Evolutionary conservation across 257 asterid species (phyloP), one percentile per base, ranked within the genome.

Genomic region (Rubia yunnanensis): DNA sequence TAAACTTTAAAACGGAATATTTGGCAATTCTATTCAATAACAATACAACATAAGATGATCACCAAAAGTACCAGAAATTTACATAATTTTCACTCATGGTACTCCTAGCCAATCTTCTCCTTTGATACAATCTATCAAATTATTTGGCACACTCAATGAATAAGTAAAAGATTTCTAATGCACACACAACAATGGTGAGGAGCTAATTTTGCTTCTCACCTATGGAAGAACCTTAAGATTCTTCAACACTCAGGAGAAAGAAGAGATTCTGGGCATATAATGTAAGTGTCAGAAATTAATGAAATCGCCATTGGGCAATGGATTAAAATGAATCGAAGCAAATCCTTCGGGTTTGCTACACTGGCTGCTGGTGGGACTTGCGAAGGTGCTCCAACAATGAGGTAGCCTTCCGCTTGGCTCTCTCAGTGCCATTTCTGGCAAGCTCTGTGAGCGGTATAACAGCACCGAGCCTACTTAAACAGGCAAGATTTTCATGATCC

Each of bases 321-420:
- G 7, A 10, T 2, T 4, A 17, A 17, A 28, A 59, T 30, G 71
- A 72, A 77, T 44, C 65, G 70, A 14, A 22, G 69, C 13, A 48
- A 35, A 14, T 3, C 3, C 46, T 64, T 10, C 3, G 20, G 32
- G 11, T 28, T 34, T 68, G 60, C 54, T 22, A 52, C 24, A 75
- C 79, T 73, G n/a, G n/a, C n/a, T 48, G 67, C 76, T 81, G 83
- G 66, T 80, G 87, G 1, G 83, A 68, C 64, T 73, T 85, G 13
- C 77, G 63, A 41, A 87, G 82, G 50, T 81, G 83, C 77, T 86
- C 98, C 92, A 92, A 50, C 85, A 92, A 75, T 0, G 95, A 85
- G 34, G 72, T 59, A 9, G 96, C 96, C 79, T 92, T 92, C 76
- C 96, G 74, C 80, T 84, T 84, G 0, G 95, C 96, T 67, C 98